Evolutionary conservation across 164 flowering plant genomes (phyloP), one percentile per base, ranked within the genome.

Genomic region (Santalum album): DNA sequence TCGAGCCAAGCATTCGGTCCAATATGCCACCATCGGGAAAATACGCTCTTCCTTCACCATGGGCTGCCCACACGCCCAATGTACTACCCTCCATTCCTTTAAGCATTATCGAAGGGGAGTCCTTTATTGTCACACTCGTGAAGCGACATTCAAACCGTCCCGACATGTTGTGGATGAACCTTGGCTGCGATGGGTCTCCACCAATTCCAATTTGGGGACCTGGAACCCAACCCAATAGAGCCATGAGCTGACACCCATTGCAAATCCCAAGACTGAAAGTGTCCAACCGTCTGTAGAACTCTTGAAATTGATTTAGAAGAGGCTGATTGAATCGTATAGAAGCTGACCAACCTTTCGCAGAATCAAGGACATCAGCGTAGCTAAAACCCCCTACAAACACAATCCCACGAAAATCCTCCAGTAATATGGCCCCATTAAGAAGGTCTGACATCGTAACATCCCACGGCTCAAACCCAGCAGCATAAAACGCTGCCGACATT

Each of bases 221-320:
- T 7, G 98, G 96, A 18, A 88, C 76, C 96, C 96, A 91, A 10
- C 96, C 98, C 36, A 91, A 57, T 16, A 91, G 70, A 26, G 98
- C 98, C 98, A 87, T 91, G 47, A 91, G 92, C 65, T 91, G 98
- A 61, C 98, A 91, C 19, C 96, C 98, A 68, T 91, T 88, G 71
- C 98, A 86, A 40, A 91, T 79, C 34, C 98, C 96, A 21, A 91
- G 82, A 60, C 98, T 91, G 69, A 88, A 91, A 19, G 90, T 84
- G 60, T 81, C 81, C 21, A 80, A 70, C 17, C 87, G 68, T 6
- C 62, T 66, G 54, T 73, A 78, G 49, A 81, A 84, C 60, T 78
- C 79, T 61, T 82, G 83, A 47, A 84, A 82, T 51, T 84, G 82
- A 45, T 66, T 66, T 20, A 91, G 64, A 53, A 91, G 86, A 59